phyloP scores from a whole-genome alignment of 2,329 filamentous ascomycete species.

The Hymenoscyphus scutula region DNA sequence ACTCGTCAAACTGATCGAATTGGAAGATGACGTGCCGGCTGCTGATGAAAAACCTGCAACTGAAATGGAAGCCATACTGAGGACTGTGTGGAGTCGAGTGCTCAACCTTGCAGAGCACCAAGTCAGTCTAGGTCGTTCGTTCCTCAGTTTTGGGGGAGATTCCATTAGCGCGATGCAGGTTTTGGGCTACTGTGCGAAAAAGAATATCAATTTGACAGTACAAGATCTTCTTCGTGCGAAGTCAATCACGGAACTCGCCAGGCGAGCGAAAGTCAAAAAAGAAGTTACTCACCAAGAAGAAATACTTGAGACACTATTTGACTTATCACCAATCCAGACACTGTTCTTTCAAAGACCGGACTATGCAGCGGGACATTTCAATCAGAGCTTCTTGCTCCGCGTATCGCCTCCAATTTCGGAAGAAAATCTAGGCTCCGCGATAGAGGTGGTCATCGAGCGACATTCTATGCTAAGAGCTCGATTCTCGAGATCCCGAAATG shows the following conservation, averaged over 20 bases:
- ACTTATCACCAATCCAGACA: constrained; percentile 31
- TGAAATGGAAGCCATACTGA: constrained; percentile 14
- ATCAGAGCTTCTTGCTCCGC: constrained; percentile 30
- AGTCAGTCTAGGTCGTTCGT: constrained; percentile 18
- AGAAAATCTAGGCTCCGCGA: constrained; percentile 21
- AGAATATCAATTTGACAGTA: constrained; percentile 19
- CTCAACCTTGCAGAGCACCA: constrained; percentile 18
- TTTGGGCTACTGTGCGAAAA: constrained; percentile 13
- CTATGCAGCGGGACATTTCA: constrained; percentile 26
- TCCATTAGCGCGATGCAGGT: constrained; percentile 29
- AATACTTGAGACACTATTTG: constrained; percentile 13
- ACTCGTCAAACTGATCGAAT: not conserved
- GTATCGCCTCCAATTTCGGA: constrained; percentile 6
- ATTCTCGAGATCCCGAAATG: constrained; percentile 32
- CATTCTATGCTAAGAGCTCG: constrained; percentile 43
- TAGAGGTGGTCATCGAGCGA: constrained; percentile 35
- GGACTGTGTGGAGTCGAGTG: constrained; percentile 18
- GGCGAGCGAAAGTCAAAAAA: constrained; percentile 2
- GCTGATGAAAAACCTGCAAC: constrained; percentile 6
- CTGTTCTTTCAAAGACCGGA: constrained; percentile 27
- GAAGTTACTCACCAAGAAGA: constrained; percentile 11
- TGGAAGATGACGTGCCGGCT: not conserved
- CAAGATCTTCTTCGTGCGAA: constrained; percentile 25
- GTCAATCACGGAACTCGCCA: constrained; percentile 19
- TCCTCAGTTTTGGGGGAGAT: constrained; percentile 25